Base-by-base conservation (phyloP, 23 red algal genomes). In the Gracilaria gracilis region DNA sequence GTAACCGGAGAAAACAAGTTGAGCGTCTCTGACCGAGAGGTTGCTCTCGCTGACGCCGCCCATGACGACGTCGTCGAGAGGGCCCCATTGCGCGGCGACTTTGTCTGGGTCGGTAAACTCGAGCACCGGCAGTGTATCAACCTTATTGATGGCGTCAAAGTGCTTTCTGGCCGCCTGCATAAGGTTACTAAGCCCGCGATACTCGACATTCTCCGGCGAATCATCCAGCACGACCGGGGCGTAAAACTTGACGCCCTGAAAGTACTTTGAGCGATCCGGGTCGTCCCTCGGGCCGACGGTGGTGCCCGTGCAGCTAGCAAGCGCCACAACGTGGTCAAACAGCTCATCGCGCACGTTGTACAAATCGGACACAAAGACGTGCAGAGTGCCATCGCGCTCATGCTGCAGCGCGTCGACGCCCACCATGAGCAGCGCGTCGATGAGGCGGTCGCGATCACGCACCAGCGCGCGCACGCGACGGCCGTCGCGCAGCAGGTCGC, bases 11-110 rank as follows among this genome's bases (percentile, higher is more conserved):
- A 99, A 99, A 29, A 88, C 34, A 54, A 83, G 59, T 8, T 59
- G 37, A 24, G 61, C 90, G 70, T 73, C 29, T 40, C 75, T 51
- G 12, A 89, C 78, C 36, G 67, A 17, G 14, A 96, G 42, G 44
- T 27, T 92, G 86, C 91, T 92, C 69, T 90, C 50, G 69, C 96
- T 98, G 23, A 99, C 94, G 21, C 97, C 97, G 4, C 97, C 97
- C 97, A 99, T 99, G 50, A 99, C 97, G 28, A 99, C 88, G 69
- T 99, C 97, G 77, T 99, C 97, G 29, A 99, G 62, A 0, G 74
- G 58, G 3, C 97, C 97, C 97, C 97, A 99, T 65, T 58, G 49
- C 9, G 40, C 37, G 24, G 36, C 3, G 35, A 91, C 67, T 6
- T 49, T 73, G 7, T 84, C 83, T 9, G 48, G 23, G 50, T 94